Evolutionary conservation across 495 filamentous ascomycete species (phyloP).

Genomic region (Letharia columbiana): DNA sequence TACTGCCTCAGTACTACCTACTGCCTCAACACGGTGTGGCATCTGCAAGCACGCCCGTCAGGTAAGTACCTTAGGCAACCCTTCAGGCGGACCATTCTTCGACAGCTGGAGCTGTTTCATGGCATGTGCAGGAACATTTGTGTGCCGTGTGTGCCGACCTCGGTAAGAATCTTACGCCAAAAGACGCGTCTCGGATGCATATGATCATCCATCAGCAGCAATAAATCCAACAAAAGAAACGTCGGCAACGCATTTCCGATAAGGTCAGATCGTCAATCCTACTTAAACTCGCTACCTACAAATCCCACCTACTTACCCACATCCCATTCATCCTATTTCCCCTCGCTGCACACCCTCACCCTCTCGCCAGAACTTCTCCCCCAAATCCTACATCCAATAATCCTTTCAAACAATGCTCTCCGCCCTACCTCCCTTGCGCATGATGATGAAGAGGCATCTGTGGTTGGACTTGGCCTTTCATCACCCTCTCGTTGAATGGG

Average conservation of each 20-base stretch:
- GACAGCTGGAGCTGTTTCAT: too few relatives aligned
- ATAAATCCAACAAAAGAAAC: too few relatives aligned
- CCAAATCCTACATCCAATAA: not conserved
- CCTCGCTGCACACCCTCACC: slow-evolving; percentile 1
- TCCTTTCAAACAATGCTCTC: not conserved
- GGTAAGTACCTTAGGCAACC: too few relatives aligned
- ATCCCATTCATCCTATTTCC: not conserved
- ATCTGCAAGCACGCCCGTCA: too few relatives aligned
- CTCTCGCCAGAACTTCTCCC: not conserved
- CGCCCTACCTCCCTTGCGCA: not conserved
- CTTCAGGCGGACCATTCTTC: too few relatives aligned
- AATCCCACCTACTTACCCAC: not conserved
- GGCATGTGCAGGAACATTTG: too few relatives aligned
- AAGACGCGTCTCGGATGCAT: not conserved
- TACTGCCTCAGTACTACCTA: too few relatives aligned
- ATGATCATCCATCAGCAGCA: not conserved
- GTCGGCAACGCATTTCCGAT: too few relatives aligned
- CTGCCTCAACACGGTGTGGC: too few relatives aligned
- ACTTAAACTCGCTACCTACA: not conserved
- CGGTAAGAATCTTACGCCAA: not conserved
- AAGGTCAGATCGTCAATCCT: not conserved
- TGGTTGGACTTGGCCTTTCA: not conserved
- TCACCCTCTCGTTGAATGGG: not conserved
- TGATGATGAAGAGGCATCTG: not conserved
- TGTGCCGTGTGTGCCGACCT: too few relatives aligned